Evolutionary conservation across 1,139 yeast genomes (phyloP).

Genomic region (Candida sp.): DNA sequence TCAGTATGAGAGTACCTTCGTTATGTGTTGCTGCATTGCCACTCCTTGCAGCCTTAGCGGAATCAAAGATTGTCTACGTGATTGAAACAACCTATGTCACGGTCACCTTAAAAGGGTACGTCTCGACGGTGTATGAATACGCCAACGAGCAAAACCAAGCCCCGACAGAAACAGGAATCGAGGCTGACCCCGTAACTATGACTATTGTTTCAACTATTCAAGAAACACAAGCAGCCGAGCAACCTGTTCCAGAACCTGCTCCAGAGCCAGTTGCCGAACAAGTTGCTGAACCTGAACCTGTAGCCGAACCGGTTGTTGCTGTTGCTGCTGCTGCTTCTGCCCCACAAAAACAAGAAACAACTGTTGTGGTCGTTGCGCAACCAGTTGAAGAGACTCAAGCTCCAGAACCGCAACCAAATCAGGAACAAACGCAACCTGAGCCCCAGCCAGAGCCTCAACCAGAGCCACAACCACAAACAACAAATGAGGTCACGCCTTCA

Average conservation of each 20-base stretch:
- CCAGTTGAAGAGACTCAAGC: background rate
- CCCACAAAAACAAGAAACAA: conserved; percentile 21
- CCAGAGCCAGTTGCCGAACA: background rate
- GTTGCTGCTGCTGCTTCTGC: background rate
- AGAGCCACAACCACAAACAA: conserved; percentile 2
- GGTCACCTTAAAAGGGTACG: background rate
- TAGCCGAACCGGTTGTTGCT: background rate
- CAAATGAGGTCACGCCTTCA: background rate
- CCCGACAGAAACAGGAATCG: background rate
- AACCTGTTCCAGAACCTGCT: no score
- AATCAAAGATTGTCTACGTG: background rate
- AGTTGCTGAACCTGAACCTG: background rate
- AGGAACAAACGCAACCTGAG: background rate
- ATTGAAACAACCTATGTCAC: background rate
- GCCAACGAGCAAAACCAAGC: background rate
- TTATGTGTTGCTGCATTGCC: background rate
- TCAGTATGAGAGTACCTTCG: background rate
- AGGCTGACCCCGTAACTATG: background rate
- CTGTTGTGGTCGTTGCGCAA: conserved; percentile 16
- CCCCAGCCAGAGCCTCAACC: background rate
- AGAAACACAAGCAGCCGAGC: no score
- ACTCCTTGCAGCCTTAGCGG: background rate
- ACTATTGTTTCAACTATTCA: background rate
- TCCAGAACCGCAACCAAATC: background rate
- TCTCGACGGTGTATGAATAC: background rate